Conservation (phyloP, 768 basidiomycete genomes). For the Russula abietina region DNA sequence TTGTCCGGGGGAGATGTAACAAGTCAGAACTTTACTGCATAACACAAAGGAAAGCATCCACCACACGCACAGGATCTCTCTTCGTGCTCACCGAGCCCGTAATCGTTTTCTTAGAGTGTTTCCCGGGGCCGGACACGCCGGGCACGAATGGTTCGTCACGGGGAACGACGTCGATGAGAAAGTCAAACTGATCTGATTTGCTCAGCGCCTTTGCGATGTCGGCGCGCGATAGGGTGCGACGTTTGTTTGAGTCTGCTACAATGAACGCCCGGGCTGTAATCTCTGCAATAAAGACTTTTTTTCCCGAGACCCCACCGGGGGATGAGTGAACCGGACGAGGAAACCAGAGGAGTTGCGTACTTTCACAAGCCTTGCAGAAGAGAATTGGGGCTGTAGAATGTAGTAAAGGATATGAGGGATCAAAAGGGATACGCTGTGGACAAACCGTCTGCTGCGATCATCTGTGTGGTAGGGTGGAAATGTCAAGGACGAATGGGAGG, state of each 20-base stretch:
- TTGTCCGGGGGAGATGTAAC: background rate
- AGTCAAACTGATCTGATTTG: slow-evolving; percentile 96
- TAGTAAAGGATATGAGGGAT: slow-evolving; percentile 12
- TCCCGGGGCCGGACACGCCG: slow-evolving; percentile 15
- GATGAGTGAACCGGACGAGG: background rate
- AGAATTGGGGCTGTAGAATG: slow-evolving; percentile 70
- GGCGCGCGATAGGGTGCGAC: slow-evolving; percentile 87
- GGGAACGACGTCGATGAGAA: slow-evolving; percentile 93
- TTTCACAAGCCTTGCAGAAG: slow-evolving; percentile 98
- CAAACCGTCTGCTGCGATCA: slow-evolving; percentile 95
- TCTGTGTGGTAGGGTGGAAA: slow-evolving; percentile 45
- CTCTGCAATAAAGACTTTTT: slow-evolving; percentile 90
- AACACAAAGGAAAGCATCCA: background rate
- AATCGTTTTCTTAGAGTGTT: slow-evolving; percentile 16
- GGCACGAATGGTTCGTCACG: slow-evolving; percentile 54
- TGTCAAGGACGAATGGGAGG: background rate
- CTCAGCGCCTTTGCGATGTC: slow-evolving; percentile 91
- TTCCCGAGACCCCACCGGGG: background rate
- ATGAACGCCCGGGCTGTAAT: slow-evolving; percentile 95
- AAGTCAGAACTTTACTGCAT: background rate
- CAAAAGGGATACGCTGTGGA: slow-evolving; percentile 22
- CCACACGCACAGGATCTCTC: slow-evolving; percentile 16
- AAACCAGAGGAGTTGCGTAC: slow-evolving; percentile 45
- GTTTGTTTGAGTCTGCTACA: slow-evolving; percentile 91
- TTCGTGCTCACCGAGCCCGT: slow-evolving; percentile 6